Conservation (phyloP, 257 asterid species). For the Henckelia pumila region DNA sequence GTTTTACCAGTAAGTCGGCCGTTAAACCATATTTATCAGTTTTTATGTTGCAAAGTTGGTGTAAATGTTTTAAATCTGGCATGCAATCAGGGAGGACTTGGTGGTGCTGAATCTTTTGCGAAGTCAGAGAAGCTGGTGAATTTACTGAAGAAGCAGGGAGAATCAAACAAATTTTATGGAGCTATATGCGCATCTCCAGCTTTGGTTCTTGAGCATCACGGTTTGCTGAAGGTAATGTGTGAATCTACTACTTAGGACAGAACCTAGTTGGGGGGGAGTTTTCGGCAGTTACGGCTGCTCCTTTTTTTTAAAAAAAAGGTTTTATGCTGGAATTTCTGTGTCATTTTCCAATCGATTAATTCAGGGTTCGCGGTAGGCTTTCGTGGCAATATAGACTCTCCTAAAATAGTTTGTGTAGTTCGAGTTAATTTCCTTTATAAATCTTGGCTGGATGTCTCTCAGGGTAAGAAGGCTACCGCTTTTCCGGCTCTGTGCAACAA, state of each 20-base stretch:
- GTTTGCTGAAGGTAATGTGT: conserved; percentile 66
- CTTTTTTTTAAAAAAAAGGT: too few relatives aligned
- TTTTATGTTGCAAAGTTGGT: neutral
- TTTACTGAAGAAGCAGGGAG: conserved; percentile 76
- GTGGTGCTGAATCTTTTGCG: conserved; percentile 92
- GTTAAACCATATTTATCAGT: conserved; percentile 7
- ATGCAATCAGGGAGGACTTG: conserved; percentile 77
- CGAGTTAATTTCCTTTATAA: neutral
- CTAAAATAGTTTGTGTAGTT: neutral
- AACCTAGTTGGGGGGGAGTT: neutral
- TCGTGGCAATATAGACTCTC: neutral
- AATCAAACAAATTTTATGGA: conserved; percentile 63
- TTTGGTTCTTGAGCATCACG: conserved; percentile 80
- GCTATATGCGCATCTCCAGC: conserved; percentile 99
- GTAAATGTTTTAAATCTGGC: conserved; percentile 11
- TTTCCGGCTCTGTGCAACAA: conserved; percentile 84
- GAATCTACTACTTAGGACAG: neutral
- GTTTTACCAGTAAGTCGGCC: conserved; percentile 72
- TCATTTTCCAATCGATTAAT: neutral
- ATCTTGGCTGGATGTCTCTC: conserved; percentile 12
- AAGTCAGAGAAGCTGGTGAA: conserved; percentile 66
- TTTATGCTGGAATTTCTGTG: neutral
- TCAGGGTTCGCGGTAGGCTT: neutral
- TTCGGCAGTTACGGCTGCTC: neutral
- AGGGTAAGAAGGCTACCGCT: conserved; percentile 97